A percentile compares a stretch with the other conserved stretches of the same genome.
phyloP scores from a whole-genome alignment of 2,329 filamentous ascomycete genomes.

The Xylariaceae sp. region DNA sequence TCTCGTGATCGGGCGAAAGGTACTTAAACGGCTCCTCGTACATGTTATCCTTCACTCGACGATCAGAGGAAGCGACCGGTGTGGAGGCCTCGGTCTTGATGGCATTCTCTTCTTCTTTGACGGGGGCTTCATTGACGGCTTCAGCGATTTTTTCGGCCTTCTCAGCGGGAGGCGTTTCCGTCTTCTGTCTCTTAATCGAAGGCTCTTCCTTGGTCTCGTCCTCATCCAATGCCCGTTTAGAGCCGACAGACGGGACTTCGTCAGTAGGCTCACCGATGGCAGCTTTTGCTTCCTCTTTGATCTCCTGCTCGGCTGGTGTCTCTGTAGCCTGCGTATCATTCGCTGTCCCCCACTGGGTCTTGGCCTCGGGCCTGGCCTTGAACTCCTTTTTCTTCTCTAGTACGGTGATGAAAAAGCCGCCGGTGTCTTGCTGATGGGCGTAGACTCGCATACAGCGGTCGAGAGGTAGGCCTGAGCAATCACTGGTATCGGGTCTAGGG shows the following conservation, averaged over 20 bases:
- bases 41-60: conserved; percentile 44
- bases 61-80: conserved; percentile 31
- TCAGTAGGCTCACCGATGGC: conserved; percentile 31
- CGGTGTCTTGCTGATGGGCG: conserved; percentile 91
- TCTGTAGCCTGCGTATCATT: conserved; percentile 14
- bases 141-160: conserved; percentile 17
- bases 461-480: conserved; percentile 65
- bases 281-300: conserved; percentile 36
- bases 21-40: conserved; percentile 96
- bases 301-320: conserved; percentile 27
- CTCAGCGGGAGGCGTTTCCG: conserved; percentile 20
- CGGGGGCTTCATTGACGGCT: conserved; percentile 14
- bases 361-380: conserved; percentile 67
- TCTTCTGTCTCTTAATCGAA: conserved; percentile 48
- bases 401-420: conserved; percentile 95
- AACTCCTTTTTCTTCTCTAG: conserved; percentile 89
- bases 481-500: conserved; percentile 51
- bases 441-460: conserved; percentile 93
- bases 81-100: conserved; percentile 17
- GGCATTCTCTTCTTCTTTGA: conserved; percentile 14
- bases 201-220: conserved; percentile 35
- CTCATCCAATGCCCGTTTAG: conserved; percentile 33
- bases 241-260: conserved; percentile 28
- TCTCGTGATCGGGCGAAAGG: conserved; percentile 67
- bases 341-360: conserved; percentile 37